Percentiles rank a stretch among this genome's conserved stretches.
phyloP scores from a whole-genome alignment of 2,329 filamentous ascomycete species.

The Cladophialophora yegresii region DNA sequence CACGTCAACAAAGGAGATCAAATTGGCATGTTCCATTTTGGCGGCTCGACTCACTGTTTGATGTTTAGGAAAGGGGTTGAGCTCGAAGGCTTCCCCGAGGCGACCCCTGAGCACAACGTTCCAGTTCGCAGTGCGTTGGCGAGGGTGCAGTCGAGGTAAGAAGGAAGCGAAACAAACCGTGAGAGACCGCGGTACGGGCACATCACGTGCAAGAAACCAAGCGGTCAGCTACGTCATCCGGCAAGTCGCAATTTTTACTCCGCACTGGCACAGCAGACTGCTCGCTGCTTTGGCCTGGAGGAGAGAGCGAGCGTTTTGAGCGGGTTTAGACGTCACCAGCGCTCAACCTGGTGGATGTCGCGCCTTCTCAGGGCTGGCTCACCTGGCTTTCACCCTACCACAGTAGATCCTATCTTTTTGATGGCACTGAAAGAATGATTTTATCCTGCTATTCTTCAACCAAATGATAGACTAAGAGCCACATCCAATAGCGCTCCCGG shows the following conservation, averaged over 20 bases:
- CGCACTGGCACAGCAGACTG: neutral
- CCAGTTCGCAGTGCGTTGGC: conserved; percentile 46
- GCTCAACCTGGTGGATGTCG: neutral
- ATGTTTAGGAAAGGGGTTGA: conserved; percentile 57
- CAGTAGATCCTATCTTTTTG: neutral
- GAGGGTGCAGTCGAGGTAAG: conserved; percentile 34
- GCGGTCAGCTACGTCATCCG: neutral
- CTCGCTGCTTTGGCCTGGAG: neutral
- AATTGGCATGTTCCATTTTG: conserved; percentile 78
- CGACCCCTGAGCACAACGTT: conserved; percentile 46
- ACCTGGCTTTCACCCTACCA: neutral
- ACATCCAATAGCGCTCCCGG: too few species aligned
- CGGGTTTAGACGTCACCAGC: conserved; percentile 6
- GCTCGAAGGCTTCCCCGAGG: conserved; percentile 46
- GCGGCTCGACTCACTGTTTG: conserved; percentile 70
- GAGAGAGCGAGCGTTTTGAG: neutral
- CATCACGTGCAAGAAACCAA: neutral
- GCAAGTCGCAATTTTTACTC: neutral
- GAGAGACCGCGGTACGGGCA: neutral
- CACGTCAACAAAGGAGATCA: conserved; percentile 69
- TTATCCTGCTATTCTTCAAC: neutral
- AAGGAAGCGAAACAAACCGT: neutral
- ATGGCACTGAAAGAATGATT: neutral
- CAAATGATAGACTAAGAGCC: too few species aligned
- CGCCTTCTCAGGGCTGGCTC: neutral